Conservation (phyloP, 2,329 filamentous ascomycete species). For the Podosphaera fusca region DNA sequence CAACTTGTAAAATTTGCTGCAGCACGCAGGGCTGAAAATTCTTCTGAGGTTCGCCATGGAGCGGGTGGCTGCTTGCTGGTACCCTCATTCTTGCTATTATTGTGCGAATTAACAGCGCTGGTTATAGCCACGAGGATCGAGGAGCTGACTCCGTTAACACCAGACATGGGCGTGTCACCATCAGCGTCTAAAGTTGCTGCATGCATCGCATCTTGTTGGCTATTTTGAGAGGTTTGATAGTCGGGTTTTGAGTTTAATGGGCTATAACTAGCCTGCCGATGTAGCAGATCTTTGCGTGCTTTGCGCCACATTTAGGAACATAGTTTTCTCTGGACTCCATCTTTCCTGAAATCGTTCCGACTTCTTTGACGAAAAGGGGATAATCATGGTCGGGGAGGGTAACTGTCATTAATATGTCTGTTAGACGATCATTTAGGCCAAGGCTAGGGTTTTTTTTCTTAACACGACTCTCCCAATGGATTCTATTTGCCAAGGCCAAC, state of each 20-base stretch:
- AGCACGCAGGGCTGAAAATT: not conserved
- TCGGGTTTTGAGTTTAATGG: not conserved
- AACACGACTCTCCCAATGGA: not conserved
- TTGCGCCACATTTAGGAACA: not conserved
- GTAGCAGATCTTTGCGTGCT: not conserved
- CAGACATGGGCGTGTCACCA: not conserved
- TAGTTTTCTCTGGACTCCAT: not conserved
- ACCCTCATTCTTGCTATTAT: no score
- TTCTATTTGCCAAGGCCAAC: not conserved
- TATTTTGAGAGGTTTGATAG: not conserved
- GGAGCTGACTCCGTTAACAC: not conserved
- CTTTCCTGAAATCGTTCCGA: not conserved
- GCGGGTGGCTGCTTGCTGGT: not conserved
- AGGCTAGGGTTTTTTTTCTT: not conserved
- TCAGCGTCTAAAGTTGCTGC: not conserved
- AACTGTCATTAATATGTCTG: not conserved
- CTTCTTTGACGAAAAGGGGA: not conserved
- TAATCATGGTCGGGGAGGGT: not conserved
- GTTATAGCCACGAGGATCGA: not conserved
- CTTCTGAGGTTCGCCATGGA: not conserved
- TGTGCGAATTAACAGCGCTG: not conserved
- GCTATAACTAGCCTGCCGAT: not conserved
- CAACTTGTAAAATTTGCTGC: not conserved
- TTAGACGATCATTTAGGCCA: not conserved
- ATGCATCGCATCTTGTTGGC: not conserved